A percentile compares a stretch with the other conserved stretches of the same genome.
These are phyloP conservation scores for Citrus mangshanensis DNA, from an alignment of 345 rosid species.

Conservation along the genomic window DNA sequence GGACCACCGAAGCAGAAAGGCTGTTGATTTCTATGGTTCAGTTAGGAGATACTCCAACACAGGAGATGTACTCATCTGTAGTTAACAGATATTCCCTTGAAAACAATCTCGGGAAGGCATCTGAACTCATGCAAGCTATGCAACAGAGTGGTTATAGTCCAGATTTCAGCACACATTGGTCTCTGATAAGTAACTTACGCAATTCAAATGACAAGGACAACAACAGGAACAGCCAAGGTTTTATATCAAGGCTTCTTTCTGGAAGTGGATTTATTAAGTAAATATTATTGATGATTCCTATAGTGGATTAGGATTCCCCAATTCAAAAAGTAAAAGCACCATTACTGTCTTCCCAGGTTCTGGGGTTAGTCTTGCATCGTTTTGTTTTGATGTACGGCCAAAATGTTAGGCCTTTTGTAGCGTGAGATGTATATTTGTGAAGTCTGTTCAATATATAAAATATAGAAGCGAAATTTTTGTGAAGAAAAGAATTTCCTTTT, in stretches of 20 bases:
- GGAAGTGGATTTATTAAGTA: constrained; percentile 45
- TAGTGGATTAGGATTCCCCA: no score
- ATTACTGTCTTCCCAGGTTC: no score
- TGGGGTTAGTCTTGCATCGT: no score
- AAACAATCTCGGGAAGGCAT: constrained; percentile 57
- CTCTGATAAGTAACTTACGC: constrained; percentile 66
- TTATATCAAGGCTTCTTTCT: constrained; percentile 68
- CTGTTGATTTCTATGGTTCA: constrained; percentile 44
- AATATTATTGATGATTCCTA: no score
- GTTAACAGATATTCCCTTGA: constrained; percentile 45
- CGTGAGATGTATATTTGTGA: neutral
- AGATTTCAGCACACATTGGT: constrained; percentile 79
- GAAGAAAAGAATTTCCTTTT: neutral
- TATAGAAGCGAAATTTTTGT: neutral
- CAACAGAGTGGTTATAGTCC: constrained; percentile 54
- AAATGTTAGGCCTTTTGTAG: neutral
- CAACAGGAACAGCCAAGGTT: constrained; percentile 38
- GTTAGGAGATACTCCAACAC: constrained; percentile 55
- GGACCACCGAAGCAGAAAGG: constrained; percentile 49
- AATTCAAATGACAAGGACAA: constrained; percentile 31
- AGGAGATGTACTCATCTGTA: constrained; percentile 46
- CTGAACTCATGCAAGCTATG: constrained; percentile 61
- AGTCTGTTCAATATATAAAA: neutral
- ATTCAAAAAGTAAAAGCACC: no score
- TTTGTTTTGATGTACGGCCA: no score